Percentiles rank a stretch among this genome's conserved stretches.
phyloP scores from a whole-genome alignment of 2,329 filamentous ascomycete genomes.

The Xylariaceae sp. region DNA sequence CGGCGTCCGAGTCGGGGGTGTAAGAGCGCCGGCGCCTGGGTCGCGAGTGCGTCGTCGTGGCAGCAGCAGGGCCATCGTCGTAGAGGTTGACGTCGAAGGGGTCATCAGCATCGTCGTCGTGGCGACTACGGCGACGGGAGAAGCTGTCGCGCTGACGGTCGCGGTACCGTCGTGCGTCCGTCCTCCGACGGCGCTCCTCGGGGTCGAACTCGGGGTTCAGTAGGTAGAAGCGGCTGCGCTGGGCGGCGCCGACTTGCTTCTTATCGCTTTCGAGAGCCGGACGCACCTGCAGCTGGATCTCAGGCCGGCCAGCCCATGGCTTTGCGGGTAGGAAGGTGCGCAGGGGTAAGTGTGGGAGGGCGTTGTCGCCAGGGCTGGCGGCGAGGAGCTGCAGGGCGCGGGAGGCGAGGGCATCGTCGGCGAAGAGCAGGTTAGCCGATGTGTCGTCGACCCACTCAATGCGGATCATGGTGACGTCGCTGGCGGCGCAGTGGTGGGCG shows the following conservation, averaged over 20 bases:
- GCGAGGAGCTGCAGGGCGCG: constrained; percentile 56
- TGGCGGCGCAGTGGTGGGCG: constrained; percentile 59
- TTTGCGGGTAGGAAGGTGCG: constrained; percentile 70
- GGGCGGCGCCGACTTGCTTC: constrained; percentile 75
- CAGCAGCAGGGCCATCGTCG: constrained; percentile 61
- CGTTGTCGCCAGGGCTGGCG: constrained; percentile 48
- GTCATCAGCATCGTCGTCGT: constrained; percentile 50
- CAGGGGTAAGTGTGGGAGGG: constrained; percentile 54
- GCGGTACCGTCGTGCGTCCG: constrained; percentile 58
- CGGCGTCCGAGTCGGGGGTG: constrained; percentile 28
- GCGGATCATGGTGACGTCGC: constrained; percentile 46
- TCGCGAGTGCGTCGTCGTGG: constrained; percentile 26
- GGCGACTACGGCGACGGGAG: constrained; percentile 31
- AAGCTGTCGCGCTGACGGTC: constrained; percentile 47
- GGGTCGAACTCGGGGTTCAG: constrained; percentile 87
- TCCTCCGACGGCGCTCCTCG: constrained; percentile 63
- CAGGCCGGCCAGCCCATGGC: constrained; percentile 63
- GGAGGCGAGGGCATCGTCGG: constrained; percentile 48
- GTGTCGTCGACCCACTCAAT: constrained; percentile 96
- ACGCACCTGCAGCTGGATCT: constrained; percentile 68
- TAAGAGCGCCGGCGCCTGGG: constrained; percentile 35
- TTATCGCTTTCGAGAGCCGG: constrained; percentile 72
- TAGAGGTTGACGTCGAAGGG: constrained; percentile 76
- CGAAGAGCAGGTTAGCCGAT: constrained; percentile 83
- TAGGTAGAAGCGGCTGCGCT: constrained; percentile 86